Conservation (phyloP, 495 filamentous ascomycete species). For the Penicillium coprophilum region DNA sequence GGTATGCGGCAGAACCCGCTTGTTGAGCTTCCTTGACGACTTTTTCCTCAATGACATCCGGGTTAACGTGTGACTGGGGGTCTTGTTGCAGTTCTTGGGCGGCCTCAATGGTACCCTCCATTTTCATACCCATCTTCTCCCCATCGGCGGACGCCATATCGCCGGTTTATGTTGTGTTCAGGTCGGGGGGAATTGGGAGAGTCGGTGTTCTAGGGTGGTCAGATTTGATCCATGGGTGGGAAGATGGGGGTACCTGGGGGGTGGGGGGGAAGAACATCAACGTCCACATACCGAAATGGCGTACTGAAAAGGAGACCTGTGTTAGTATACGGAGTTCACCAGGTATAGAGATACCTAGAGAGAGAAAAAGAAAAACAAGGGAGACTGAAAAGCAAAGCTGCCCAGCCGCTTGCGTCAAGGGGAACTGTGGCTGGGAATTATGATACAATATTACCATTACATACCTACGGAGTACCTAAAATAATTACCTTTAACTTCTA, state of each 20-base stretch:
- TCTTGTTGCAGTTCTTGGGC: conserved; percentile 57
- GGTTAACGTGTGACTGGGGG: conserved; percentile 63
- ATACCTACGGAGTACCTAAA: no score
- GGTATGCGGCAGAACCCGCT: conserved; percentile 73
- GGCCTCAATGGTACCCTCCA: conserved; percentile 70
- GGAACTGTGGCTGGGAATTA: conserved; percentile 26
- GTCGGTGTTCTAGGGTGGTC: conserved; percentile 1
- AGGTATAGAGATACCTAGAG: background rate
- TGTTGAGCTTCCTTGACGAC: conserved; percentile 73
- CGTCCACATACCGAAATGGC: background rate
- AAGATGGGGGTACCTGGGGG: conserved; percentile 3
- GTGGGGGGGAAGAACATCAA: background rate
- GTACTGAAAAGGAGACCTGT: background rate
- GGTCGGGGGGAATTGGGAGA: conserved; percentile 16
- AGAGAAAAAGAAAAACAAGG: background rate
- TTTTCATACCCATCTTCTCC: conserved; percentile 64
- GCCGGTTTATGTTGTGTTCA: conserved; percentile 19
- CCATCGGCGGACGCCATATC: conserved; percentile 41
- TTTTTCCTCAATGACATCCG: conserved; percentile 66
- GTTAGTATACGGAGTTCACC: background rate
- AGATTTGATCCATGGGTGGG: background rate
- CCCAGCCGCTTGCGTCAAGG: conserved; percentile 37
- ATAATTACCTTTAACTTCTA: background rate
- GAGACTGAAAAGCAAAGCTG: conserved; percentile 15
- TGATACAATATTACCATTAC: conserved; percentile 3